These are phyloP conservation scores for Mycosarcoma mackinlayi DNA, from an alignment of 1,284 basidiomycete genomes.

Conservation along the genomic window DNA sequence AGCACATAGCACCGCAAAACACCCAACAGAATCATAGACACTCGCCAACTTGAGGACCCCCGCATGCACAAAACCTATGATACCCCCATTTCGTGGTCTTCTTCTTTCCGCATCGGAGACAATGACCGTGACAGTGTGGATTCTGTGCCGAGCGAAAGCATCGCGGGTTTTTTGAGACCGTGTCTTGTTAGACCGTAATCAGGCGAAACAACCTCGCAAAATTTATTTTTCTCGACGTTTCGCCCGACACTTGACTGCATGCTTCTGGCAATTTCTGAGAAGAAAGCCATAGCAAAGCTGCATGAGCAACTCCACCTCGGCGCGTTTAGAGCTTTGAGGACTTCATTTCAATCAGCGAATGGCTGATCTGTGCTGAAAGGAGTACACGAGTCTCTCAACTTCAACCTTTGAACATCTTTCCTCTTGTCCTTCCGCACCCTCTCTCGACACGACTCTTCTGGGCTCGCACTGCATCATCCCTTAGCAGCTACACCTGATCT, in stretches of 20 bases:
- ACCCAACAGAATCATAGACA: too few relatives aligned
- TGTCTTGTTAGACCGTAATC: slow-evolving; percentile 7
- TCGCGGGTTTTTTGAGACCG: slow-evolving; percentile 9
- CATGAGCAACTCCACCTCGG: slow-evolving; percentile 32
- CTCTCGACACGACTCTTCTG: too few relatives aligned
- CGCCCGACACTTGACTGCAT: slow-evolving; percentile 12
- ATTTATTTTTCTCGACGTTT: too few relatives aligned
- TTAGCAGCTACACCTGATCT: background rate
- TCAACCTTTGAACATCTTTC: too few relatives aligned
- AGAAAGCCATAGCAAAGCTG: background rate
- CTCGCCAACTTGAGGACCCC: too few relatives aligned
- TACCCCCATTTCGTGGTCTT: too few relatives aligned
- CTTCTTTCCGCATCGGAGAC: background rate
- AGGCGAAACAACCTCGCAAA: too few relatives aligned
- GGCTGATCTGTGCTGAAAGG: slow-evolving; percentile 37
- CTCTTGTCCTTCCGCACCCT: too few relatives aligned
- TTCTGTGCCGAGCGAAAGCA: background rate
- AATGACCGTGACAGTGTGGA: background rate
- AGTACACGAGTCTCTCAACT: too few relatives aligned
- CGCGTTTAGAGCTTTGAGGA: slow-evolving; percentile 6
- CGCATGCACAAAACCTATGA: background rate
- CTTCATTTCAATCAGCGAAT: too few relatives aligned
- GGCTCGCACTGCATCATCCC: too few relatives aligned
- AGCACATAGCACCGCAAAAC: too few relatives aligned
- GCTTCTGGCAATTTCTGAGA: slow-evolving; percentile 35